A percentile compares a stretch with the other conserved stretches of the same genome.
Conservation (phyloP, 371 early-diverging fungal species). For the Dichotomocladium elegans region DNA sequence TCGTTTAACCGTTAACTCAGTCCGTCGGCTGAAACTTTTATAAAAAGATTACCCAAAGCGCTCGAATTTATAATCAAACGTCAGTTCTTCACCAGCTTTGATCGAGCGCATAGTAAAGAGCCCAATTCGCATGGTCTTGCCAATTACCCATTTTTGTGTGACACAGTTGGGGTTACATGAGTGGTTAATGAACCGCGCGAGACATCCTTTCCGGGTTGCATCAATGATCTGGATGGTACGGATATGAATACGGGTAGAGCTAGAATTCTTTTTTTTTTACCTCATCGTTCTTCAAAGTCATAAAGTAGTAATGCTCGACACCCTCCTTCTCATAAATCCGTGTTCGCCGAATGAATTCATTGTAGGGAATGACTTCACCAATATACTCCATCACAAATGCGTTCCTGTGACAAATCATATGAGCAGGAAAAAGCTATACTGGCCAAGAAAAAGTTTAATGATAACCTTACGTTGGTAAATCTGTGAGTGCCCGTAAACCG, state of each 20-base stretch:
- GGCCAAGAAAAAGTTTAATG: too few relatives aligned
- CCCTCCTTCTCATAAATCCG: slow-evolving; percentile 76
- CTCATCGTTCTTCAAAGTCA: slow-evolving; percentile 89
- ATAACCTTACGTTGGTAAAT: slow-evolving; percentile 64
- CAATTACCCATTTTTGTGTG: slow-evolving; percentile 86
- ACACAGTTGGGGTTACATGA: slow-evolving; percentile 90
- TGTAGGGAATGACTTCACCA: slow-evolving; percentile 87
- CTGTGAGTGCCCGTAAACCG: slow-evolving; percentile 77
- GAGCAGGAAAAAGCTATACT: background rate
- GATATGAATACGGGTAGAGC: background rate
- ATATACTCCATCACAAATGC: slow-evolving; percentile 95
- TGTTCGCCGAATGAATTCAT: slow-evolving; percentile 78
- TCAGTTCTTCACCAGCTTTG: slow-evolving; percentile 77
- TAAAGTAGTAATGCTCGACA: slow-evolving; percentile 94
- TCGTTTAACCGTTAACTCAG: too few relatives aligned
- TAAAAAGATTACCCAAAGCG: slow-evolving; percentile 62
- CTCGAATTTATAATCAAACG: slow-evolving; percentile 93
- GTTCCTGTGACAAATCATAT: slow-evolving; percentile 25
- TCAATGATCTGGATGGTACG: slow-evolving; percentile 70
- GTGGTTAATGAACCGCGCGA: slow-evolving; percentile 93
- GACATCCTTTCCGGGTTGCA: slow-evolving; percentile 87
- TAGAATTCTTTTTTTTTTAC: slow-evolving; percentile 29
- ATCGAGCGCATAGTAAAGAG: slow-evolving; percentile 74
- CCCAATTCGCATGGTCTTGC: slow-evolving; percentile 74
- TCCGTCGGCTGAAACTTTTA: too few relatives aligned